These are phyloP conservation scores for Podospora pseudoanserina DNA, from an alignment of 495 filamentous ascomycete species.

Conservation along the genomic window DNA sequence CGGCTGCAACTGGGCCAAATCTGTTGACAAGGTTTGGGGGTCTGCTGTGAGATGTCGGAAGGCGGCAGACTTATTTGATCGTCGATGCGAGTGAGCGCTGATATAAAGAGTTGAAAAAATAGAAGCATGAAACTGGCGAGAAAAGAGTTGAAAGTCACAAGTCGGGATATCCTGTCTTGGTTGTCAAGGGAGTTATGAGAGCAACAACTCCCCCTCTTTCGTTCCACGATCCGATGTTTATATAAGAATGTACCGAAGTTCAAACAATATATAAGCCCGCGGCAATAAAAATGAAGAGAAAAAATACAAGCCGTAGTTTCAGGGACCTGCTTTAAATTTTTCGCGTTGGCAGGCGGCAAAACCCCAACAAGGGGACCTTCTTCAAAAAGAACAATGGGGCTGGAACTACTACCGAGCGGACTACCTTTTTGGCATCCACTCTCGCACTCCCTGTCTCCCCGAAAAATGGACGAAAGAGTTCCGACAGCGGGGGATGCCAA, in stretches of 20 bases:
- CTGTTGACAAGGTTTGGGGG: neutral
- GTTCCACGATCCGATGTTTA: neutral
- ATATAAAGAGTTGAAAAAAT: neutral
- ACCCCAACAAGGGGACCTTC: conserved; percentile 2
- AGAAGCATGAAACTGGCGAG: conserved; percentile 16
- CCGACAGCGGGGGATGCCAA: conserved; percentile 3
- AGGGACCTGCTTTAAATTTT: neutral
- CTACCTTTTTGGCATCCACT: neutral
- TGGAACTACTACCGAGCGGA: neutral
- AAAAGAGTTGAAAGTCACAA: neutral
- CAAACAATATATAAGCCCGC: neutral
- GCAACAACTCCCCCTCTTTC: neutral
- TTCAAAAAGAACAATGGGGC: conserved; percentile 1
- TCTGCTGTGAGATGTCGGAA: neutral
- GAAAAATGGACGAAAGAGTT: conserved; percentile 2
- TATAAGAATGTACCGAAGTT: neutral
- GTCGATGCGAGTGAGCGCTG: too few species aligned
- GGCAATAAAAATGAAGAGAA: neutral
- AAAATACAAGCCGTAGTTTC: neutral
- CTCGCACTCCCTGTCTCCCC: neutral
- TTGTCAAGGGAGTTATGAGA: neutral
- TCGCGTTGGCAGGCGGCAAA: conserved; percentile 2
- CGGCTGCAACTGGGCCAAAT: conserved; percentile 22
- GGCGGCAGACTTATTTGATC: neutral
- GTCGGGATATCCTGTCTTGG: neutral